phyloP scores from a whole-genome alignment of 2,329 filamentous ascomycete species.

The Fusarium chlamydosporum region DNA sequence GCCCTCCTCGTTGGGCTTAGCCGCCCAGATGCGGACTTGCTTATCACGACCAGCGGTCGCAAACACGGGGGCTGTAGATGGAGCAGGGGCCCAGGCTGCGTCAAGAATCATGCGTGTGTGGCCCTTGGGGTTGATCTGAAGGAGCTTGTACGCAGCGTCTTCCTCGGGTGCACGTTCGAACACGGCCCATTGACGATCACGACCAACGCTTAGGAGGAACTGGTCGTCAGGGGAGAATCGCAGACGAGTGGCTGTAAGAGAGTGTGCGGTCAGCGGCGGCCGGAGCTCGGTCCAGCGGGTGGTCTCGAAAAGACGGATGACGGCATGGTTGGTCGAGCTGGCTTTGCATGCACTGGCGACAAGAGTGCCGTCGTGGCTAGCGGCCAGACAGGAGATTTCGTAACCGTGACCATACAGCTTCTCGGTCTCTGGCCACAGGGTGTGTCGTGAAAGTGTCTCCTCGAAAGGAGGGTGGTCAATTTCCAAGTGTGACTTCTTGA shows the following conservation, averaged over 20 bases:
- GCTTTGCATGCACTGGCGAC: constrained; percentile 95
- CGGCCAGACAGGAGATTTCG: constrained; percentile 90
- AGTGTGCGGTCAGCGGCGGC: constrained; percentile 86
- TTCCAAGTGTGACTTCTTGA: constrained; percentile 73
- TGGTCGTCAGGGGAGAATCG: constrained; percentile 82
- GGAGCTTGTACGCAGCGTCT: constrained; percentile 66
- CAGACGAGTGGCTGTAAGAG: constrained; percentile 86
- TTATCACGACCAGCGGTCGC: constrained; percentile 94
- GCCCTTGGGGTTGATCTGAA: constrained; percentile 81
- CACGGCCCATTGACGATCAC: constrained; percentile 92
- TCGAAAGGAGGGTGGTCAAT: constrained; percentile 85
- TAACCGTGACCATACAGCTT: constrained; percentile 99
- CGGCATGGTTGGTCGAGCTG: constrained; percentile 92
- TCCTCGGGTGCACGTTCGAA: constrained; percentile 69
- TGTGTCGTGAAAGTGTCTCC: constrained; percentile 89
- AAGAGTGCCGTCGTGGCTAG: constrained; percentile 79
- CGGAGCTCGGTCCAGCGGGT: constrained; percentile 87
- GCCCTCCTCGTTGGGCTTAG: constrained; percentile 52
- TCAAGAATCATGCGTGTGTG: constrained; percentile 95
- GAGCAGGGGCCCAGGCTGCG: constrained; percentile 81
- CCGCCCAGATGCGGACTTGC: constrained; percentile 78
- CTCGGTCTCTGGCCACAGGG: constrained; percentile 94
- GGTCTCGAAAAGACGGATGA: constrained; percentile 92
- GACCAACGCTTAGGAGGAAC: constrained; percentile 86
- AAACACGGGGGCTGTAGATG: constrained; percentile 67